phyloP scores from a whole-genome alignment of 768 basidiomycete genomes.

The Leccinum subgranulosum region DNA sequence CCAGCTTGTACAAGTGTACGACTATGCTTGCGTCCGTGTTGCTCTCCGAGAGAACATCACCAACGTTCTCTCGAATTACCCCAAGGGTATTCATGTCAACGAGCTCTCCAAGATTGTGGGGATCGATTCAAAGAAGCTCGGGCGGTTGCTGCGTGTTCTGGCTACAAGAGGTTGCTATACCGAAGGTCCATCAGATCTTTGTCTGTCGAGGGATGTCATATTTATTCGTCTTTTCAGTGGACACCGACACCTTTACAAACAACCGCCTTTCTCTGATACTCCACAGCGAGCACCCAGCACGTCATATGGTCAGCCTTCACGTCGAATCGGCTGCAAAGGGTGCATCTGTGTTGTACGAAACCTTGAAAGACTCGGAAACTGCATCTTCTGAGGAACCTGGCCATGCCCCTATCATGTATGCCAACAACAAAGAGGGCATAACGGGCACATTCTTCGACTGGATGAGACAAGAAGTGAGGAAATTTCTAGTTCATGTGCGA shows the following conservation, averaged over 20 bases:
- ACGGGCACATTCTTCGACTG: conserved; percentile 25
- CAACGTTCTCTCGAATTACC: conserved; percentile 25
- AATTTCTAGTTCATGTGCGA: background rate
- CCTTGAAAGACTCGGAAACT: conserved; percentile 22
- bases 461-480: conserved; percentile 21
- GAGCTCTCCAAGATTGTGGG: conserved; percentile 23
- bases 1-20: conserved; percentile 27
- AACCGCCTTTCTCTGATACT: conserved; percentile 34
- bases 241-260: conserved; percentile 32
- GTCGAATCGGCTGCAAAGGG: conserved; percentile 17
- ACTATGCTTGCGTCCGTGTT: conserved; percentile 29
- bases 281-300: conserved; percentile 20
- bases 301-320: conserved; percentile 19
- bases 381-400: conserved; percentile 20
- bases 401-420: conserved; percentile 21
- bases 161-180: conserved; percentile 29
- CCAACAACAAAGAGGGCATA: conserved; percentile 15
- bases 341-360: conserved; percentile 23
- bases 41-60: conserved; percentile 28
- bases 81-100: conserved; percentile 30
- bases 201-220: background rate
- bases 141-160: conserved; percentile 29
- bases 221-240: conserved; percentile 18
- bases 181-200: conserved; percentile 26
- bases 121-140: conserved; percentile 28